Percentiles rank a stretch among this genome's conserved stretches.
Conservation (phyloP, 495 filamentous ascomycete species). For the Penicillium bialowiezense region DNA sequence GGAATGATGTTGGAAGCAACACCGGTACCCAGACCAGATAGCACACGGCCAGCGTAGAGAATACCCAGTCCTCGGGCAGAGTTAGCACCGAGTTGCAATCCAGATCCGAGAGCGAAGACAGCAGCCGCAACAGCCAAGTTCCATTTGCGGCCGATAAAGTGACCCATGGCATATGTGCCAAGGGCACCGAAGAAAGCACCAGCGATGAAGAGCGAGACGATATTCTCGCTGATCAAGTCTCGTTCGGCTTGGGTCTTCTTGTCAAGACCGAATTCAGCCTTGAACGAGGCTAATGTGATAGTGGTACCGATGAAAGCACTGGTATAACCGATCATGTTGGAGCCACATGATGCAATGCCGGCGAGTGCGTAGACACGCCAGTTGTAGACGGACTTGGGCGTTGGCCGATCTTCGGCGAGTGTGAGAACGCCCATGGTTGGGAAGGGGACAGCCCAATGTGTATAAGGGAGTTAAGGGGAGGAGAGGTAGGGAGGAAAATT, state of each 20-base stretch:
- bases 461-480: neutral
- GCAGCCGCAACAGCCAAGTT: conserved; percentile 51
- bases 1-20: conserved; percentile 74
- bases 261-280: conserved; percentile 53
- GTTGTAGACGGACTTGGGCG: conserved; percentile 68
- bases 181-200: conserved; percentile 67
- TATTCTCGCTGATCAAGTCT: conserved; percentile 58
- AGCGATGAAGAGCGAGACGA: conserved; percentile 67
- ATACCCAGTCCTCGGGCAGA: conserved; percentile 55
- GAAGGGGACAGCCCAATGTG: conserved; percentile 13
- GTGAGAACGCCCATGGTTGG: conserved; percentile 55
- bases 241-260: conserved; percentile 35
- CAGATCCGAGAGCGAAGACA: conserved; percentile 63
- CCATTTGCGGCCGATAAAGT: conserved; percentile 56
- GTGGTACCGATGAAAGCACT: conserved; percentile 70
- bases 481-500: conserved; percentile 3
- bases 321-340: conserved; percentile 72
- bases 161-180: conserved; percentile 56
- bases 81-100: conserved; percentile 60
- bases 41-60: conserved; percentile 66
- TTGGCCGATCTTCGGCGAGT: conserved; percentile 63
- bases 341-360: conserved; percentile 62
- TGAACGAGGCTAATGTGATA: conserved; percentile 59
- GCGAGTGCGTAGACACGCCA: conserved; percentile 67
- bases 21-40: conserved; percentile 71